Evolutionary conservation across 305 asterid genomes (phyloP).

Genomic region (Fraxinus greggii): DNA sequence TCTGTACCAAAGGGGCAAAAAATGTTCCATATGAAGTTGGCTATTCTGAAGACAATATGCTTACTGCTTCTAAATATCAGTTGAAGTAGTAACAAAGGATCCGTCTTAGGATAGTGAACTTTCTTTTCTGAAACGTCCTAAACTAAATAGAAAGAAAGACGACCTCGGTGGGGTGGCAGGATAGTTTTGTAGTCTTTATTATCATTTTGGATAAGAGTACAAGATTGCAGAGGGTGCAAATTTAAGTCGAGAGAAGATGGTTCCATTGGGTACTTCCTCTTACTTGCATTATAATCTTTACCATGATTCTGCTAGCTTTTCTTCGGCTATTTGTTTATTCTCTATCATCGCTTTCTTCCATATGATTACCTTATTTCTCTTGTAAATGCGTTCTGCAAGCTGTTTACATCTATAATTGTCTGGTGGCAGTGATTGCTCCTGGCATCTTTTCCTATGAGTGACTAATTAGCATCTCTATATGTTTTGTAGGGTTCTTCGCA

Average conservation of each 20-base stretch:
- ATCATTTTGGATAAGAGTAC: background rate
- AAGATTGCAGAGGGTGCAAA: background rate
- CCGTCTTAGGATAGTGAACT: background rate
- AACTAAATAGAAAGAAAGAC: background rate
- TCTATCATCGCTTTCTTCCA: background rate
- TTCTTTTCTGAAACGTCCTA: background rate
- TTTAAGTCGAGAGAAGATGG: background rate
- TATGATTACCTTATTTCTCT: background rate
- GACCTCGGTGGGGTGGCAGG: background rate
- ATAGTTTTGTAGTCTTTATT: background rate
- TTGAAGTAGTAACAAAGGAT: background rate
- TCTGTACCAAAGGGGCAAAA: background rate
- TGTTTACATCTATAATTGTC: background rate
- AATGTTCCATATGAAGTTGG: background rate
- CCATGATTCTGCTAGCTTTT: background rate
- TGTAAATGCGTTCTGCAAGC: background rate
- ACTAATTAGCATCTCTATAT: background rate
- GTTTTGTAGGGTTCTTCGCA: conserved; percentile 22
- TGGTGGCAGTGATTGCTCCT: background rate
- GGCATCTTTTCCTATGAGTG: background rate
- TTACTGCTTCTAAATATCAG: background rate
- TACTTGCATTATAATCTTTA: background rate
- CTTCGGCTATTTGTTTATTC: background rate
- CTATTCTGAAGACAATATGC: background rate
- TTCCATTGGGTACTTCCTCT: background rate